A percentile compares a stretch with the other conserved stretches of the same genome.
Conservation (phyloP, 305 asterid genomes). For the Fraxinus platypoda region DNA sequence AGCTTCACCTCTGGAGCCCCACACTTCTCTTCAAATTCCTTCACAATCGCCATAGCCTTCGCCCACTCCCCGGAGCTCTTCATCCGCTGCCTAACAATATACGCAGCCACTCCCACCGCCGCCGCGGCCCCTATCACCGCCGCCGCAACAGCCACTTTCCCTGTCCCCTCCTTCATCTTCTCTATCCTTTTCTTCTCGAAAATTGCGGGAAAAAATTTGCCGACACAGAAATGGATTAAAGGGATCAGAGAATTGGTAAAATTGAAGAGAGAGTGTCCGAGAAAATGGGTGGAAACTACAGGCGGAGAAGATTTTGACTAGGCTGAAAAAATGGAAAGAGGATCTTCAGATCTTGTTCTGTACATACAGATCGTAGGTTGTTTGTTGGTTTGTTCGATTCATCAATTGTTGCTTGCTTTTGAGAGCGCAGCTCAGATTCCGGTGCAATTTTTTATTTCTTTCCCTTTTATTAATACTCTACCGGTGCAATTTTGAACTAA, state of each 20-base stretch:
- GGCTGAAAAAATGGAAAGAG: neutral
- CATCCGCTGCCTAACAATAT: constrained; percentile 62
- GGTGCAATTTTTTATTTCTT: neutral
- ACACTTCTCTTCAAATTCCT: constrained; percentile 73
- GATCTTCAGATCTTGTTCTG: neutral
- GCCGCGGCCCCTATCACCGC: constrained; percentile 76
- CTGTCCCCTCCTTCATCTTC: constrained; percentile 31
- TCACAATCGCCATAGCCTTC: constrained; percentile 44
- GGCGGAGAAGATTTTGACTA: neutral
- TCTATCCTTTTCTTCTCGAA: neutral
- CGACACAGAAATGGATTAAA: neutral
- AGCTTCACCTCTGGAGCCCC: constrained; percentile 58
- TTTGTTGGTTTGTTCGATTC: neutral
- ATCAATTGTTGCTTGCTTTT: neutral
- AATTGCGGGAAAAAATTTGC: neutral
- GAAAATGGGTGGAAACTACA: neutral
- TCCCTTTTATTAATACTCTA: neutral
- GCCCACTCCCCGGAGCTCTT: constrained; percentile 58
- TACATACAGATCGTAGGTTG: neutral
- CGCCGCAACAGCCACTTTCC: constrained; percentile 62
- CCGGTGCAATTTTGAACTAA: neutral
- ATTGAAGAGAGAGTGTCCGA: neutral
- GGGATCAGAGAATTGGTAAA: neutral
- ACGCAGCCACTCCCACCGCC: constrained; percentile 60
- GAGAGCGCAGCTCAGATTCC: neutral